These are phyloP conservation scores for Pestalotiopsis sp. DNA, from an alignment of 2,329 filamentous ascomycete species.

Conservation along the genomic window DNA sequence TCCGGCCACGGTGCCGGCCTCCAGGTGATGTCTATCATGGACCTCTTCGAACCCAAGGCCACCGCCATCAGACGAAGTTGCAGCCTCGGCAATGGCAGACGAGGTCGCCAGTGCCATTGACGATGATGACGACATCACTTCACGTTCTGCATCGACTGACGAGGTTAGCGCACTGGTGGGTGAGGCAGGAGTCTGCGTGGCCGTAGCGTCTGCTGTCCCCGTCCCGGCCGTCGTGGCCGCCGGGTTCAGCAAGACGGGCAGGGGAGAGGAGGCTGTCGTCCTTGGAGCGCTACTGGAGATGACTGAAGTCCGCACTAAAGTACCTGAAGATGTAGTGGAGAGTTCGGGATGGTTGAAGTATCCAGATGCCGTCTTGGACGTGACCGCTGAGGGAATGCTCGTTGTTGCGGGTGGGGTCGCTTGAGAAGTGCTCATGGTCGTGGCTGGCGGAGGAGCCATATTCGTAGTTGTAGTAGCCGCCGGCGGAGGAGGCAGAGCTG, in stretches of 20 bases:
- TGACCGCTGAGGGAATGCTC: not conserved
- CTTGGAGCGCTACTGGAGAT: not conserved
- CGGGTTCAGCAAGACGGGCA: not conserved
- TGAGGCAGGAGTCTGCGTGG: not conserved
- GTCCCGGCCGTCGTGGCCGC: not conserved
- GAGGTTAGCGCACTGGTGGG: not conserved
- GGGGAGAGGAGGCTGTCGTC: not conserved
- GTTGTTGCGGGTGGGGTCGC: not conserved
- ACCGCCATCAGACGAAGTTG: not conserved
- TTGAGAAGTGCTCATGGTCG: not conserved
- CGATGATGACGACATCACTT: not conserved
- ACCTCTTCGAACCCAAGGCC: not conserved
- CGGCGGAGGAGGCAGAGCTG: not conserved
- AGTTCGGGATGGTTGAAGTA: slow-evolving; percentile 2
- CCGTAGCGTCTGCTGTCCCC: not conserved
- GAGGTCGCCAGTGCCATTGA: too few species aligned
- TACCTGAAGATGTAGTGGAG: not conserved
- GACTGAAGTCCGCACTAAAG: not conserved
- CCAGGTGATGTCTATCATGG: not conserved
- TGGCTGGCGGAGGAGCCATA: not conserved
- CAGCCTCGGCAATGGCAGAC: not conserved
- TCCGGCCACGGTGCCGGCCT: slow-evolving; percentile 1
- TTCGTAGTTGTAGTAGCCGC: not conserved
- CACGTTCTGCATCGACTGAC: not conserved
- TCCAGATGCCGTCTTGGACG: not conserved